Evolutionary conservation across 2,329 filamentous ascomycete genomes (phyloP), one percentile per base, ranked within the genome.

Genomic region (Pezicula rhizophila): DNA sequence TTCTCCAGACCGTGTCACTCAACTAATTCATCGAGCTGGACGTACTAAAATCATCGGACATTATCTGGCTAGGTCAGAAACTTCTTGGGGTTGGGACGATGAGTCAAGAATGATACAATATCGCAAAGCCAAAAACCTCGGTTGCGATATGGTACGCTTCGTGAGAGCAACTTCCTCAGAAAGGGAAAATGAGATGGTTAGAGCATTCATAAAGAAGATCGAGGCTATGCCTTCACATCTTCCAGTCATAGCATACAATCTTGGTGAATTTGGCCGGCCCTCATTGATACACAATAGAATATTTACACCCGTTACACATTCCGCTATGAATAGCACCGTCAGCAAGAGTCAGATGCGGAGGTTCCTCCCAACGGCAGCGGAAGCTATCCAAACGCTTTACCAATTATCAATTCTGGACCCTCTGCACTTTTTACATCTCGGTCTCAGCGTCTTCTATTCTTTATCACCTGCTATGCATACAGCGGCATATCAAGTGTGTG

Each of bases 391-490:
- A 52, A 80, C 84, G 1, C 72, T 89, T 0, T 87, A 82, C 58
- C 73, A 80, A 4, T 82, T 79, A 1, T 86, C 85, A 50, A 72
- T 84, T 1, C 78, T 82, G 45, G 82, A 89, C 37, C 75, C 82
- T 0, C 80, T 90, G 73, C 80, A 83, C 44, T 80, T 87, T 47
- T 87, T 85, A 56, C 83, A 90, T 31, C 79, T 89, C 45, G 87
- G 87, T n/a, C 82, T 79, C 47, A 83, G 83, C 48, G 80, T 87
- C 8, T 78, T 75, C 44, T 87, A 87, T 68, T 89, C 83, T 61
- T 65, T 90, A 48, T 89, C 86, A 0, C 86, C 87, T 1, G 82
- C 83, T 6, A 90, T 90, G 85, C 86, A 91, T 63, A 87, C 82
- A 47, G 75, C 82, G 5, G 86, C 85, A 0, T 80, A 87, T 50